Evolutionary conservation across 2,329 filamentous ascomycete species (phyloP).

Genomic region (Alternaria triticimaculans): DNA sequence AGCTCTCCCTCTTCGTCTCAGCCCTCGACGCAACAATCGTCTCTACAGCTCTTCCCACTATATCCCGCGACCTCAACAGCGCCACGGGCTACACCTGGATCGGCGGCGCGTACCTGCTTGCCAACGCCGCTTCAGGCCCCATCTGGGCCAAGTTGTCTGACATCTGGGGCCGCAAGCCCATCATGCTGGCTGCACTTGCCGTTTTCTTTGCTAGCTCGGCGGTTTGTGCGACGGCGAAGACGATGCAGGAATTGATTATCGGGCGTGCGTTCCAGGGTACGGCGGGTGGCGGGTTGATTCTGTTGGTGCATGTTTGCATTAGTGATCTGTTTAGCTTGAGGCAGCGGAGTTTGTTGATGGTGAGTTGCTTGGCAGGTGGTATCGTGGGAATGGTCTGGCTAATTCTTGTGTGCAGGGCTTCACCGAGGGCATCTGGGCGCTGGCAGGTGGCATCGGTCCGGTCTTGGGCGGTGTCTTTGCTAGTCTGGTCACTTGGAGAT

Average conservation of each 20-base stretch:
- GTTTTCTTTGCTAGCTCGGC: constrained; percentile 68
- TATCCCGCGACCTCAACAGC: constrained; percentile 68
- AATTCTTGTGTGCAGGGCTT: constrained; percentile 44
- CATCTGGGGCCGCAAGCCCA: constrained; percentile 65
- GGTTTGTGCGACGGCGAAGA: constrained; percentile 63
- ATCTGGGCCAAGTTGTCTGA: constrained; percentile 72
- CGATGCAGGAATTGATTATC: constrained; percentile 65
- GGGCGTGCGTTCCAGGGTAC: constrained; percentile 68
- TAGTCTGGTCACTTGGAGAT: constrained; percentile 57
- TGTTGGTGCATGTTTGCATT: constrained; percentile 68
- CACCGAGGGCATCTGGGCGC: constrained; percentile 61
- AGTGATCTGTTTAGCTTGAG: constrained; percentile 68
- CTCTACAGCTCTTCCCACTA: constrained; percentile 71
- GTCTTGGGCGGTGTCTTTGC: constrained; percentile 61
- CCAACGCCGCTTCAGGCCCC: constrained; percentile 69
- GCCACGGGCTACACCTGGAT: constrained; percentile 79
- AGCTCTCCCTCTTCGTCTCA: constrained; percentile 51
- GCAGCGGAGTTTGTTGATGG: constrained; percentile 56
- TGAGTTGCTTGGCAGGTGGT: neutral
- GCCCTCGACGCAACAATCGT: constrained; percentile 63
- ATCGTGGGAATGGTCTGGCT: neutral
- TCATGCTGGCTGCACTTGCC: constrained; percentile 58
- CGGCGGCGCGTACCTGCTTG: constrained; percentile 74
- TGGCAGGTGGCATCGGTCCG: constrained; percentile 61
- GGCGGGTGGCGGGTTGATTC: constrained; percentile 68